A percentile compares a stretch with the other conserved stretches of the same genome.
These are phyloP conservation scores for Lentinula sp. DNA, from an alignment of 768 basidiomycete genomes.

Conservation along the genomic window DNA sequence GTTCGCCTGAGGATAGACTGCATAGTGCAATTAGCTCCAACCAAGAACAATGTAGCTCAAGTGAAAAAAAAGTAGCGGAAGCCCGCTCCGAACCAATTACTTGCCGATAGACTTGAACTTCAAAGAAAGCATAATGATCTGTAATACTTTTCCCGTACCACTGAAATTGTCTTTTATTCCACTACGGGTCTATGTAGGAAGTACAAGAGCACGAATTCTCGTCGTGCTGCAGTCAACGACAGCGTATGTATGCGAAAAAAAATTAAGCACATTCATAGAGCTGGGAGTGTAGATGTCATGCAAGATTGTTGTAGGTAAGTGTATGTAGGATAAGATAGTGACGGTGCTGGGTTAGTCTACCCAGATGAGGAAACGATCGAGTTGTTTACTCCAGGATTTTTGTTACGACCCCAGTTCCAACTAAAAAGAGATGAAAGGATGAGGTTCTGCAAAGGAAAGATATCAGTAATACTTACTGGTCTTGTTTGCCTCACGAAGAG, in stretches of 20 bases:
- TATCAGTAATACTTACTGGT: conserved; percentile 53
- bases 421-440: conserved; percentile 27
- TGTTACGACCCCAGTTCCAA: conserved; percentile 93
- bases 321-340: conserved; percentile 1
- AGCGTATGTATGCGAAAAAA: background rate
- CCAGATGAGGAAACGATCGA: background rate
- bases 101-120: background rate
- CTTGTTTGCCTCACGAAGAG: conserved; percentile 90
- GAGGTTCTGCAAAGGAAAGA: background rate
- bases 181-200: background rate
- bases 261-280: conserved; percentile 6
- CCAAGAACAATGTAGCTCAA: background rate
- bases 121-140: background rate
- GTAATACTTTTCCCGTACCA: background rate
- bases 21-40: conserved; percentile 20
- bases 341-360: background rate
- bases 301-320: background rate
- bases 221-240: background rate
- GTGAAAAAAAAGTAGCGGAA: background rate
- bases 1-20: conserved; percentile 25
- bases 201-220: background rate
- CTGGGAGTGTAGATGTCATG: conserved; percentile 2
- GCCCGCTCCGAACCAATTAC: background rate
- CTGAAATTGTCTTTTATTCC: background rate
- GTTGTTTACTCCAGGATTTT: conserved; percentile 53